Evolutionary conservation across 768 basidiomycete species (phyloP).

Genomic region (Leucogyrophana mollusca): DNA sequence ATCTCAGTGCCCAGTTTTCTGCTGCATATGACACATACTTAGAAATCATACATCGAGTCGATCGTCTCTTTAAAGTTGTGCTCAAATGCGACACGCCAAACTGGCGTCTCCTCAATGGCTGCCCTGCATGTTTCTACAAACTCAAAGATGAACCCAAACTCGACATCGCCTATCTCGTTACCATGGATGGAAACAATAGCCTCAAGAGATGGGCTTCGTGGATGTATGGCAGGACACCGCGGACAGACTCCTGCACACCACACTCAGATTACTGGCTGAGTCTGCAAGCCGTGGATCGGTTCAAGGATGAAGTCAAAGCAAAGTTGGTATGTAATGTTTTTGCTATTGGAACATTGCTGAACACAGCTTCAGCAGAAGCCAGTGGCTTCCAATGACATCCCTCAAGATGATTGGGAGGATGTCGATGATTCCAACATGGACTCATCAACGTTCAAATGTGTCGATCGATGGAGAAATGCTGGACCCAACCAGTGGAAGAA

Average conservation of each 20-base stretch:
- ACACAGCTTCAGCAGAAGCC: too few relatives aligned
- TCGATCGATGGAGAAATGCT: constrained; percentile 10
- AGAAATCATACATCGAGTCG: constrained; percentile 1
- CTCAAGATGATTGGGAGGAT: too few relatives aligned
- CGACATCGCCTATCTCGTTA: not conserved
- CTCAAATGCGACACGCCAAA: constrained; percentile 8
- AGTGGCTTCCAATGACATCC: too few relatives aligned
- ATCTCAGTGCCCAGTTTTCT: not conserved
- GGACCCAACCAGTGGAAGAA: not conserved
- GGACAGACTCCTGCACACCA: not conserved
- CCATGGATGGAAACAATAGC: constrained; percentile 6
- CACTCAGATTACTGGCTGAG: constrained; percentile 1
- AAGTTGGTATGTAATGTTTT: not conserved
- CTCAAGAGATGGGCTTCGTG: not conserved
- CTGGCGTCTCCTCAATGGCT: constrained; percentile 8
- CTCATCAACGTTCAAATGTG: constrained; percentile 1
- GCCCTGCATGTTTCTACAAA: constrained; percentile 10
- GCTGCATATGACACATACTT: constrained; percentile 10
- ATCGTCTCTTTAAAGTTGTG: constrained; percentile 1
- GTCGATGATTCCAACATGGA: not conserved
- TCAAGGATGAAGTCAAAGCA: not conserved
- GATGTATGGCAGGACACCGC: not conserved
- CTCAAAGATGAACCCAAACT: not conserved
- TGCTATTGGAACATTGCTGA: not conserved
- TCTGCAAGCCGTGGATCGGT: not conserved